These are phyloP conservation scores for Paxillus involutus DNA, from an alignment of 768 basidiomycete genomes.

Conservation along the genomic window DNA sequence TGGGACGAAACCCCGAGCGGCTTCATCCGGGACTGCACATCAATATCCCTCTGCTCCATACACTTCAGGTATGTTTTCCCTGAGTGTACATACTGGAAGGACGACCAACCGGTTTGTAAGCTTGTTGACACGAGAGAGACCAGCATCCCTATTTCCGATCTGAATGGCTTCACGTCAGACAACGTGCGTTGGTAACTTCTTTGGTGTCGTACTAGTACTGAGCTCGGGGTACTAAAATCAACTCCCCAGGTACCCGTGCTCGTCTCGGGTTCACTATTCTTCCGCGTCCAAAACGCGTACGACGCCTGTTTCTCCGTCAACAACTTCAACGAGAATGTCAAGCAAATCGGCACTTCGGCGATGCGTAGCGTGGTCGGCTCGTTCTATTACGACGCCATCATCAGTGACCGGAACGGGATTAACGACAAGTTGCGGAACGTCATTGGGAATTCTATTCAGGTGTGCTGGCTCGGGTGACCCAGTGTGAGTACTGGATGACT, in stretches of 20 bases:
- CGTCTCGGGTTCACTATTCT: constrained; percentile 56
- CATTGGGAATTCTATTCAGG: constrained; percentile 49
- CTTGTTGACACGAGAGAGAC: constrained; percentile 48
- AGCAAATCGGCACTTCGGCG: constrained; percentile 53
- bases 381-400: constrained; percentile 49
- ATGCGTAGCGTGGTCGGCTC: constrained; percentile 53
- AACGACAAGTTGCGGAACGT: constrained; percentile 47
- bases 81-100: not conserved
- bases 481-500: not conserved
- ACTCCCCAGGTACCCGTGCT: constrained; percentile 44
- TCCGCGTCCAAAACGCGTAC: constrained; percentile 50
- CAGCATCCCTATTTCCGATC: constrained; percentile 41
- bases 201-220: no score
- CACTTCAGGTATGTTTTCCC: constrained; percentile 22
- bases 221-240: not conserved
- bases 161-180: constrained; percentile 35
- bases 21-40: constrained; percentile 46
- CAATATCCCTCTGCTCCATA: constrained; percentile 46
- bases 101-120: not conserved
- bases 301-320: constrained; percentile 53
- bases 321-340: constrained; percentile 48
- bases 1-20: constrained; percentile 46
- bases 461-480: constrained; percentile 15
- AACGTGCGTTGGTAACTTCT: constrained; percentile 18
- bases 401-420: constrained; percentile 52